Percentiles rank a stretch among this genome's conserved stretches.
Conservation (phyloP, 2,329 filamentous ascomycete genomes). For the Sarocladium strictum region DNA sequence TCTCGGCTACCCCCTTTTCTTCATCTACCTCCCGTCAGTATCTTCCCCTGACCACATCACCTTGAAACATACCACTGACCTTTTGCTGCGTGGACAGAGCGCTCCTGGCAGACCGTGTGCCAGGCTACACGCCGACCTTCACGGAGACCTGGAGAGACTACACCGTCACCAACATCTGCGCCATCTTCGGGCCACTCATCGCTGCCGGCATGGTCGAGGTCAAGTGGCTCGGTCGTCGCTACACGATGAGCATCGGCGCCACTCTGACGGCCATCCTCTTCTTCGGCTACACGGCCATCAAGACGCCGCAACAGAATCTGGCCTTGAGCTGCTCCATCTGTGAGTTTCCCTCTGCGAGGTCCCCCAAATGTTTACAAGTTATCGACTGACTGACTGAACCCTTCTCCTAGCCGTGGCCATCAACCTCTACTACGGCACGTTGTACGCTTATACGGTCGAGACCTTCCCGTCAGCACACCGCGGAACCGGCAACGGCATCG, state of each 20-base stretch:
- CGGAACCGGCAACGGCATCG: conserved; percentile 37
- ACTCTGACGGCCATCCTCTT: not conserved
- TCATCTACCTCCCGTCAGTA: conserved; percentile 61
- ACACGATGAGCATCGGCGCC: not conserved
- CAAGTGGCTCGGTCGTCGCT: not conserved
- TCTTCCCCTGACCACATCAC: too few species aligned
- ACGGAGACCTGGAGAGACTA: not conserved
- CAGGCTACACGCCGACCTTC: too few species aligned
- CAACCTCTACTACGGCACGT: conserved; percentile 26
- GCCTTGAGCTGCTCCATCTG: not conserved
- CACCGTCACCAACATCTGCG: not conserved
- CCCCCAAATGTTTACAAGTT: too few species aligned
- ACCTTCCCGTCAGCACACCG: conserved; percentile 45
- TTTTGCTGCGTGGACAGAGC: too few species aligned
- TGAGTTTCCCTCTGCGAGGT: too few species aligned
- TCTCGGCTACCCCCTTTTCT: conserved; percentile 63
- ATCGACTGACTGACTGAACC: not conserved
- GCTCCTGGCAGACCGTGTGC: too few species aligned
- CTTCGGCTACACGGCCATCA: not conserved
- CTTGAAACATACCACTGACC: too few species aligned
- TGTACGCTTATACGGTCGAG: conserved; percentile 49
- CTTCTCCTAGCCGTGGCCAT: conserved; percentile 19
- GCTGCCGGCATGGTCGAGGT: not conserved
- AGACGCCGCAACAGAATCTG: not conserved
- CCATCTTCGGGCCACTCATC: not conserved